phyloP scores from a whole-genome alignment of 1,139 yeast genomes.

The Yamadazyma conglobata region DNA sequence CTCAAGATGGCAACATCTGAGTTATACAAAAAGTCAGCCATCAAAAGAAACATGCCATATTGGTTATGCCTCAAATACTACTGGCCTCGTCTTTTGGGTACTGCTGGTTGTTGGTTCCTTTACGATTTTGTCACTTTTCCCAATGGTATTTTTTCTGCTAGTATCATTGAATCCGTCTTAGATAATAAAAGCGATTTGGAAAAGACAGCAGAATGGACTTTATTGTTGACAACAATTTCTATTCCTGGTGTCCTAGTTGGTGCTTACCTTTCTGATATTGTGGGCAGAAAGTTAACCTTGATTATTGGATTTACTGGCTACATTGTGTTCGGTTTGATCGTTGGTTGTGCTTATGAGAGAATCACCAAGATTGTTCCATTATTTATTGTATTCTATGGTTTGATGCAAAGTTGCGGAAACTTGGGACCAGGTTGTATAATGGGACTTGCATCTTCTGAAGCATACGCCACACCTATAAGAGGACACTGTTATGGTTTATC shows the following conservation, averaged over 20 bases:
- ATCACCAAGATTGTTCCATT: conserved; percentile 38
- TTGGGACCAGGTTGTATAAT: conserved; percentile 76
- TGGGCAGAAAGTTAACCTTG: conserved; percentile 46
- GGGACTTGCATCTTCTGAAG: conserved; percentile 67
- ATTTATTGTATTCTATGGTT: conserved; percentile 46
- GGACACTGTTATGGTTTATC: conserved; percentile 57
- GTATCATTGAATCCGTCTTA: conserved; percentile 40
- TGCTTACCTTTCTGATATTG: conserved; percentile 36
- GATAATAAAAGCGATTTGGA: conserved; percentile 26
- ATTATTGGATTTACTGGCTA: conserved; percentile 46
- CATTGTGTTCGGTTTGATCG: conserved; percentile 46
- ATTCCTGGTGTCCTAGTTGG: conserved; percentile 48
- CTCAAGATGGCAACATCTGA: conserved; percentile 66
- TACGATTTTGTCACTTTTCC: conserved; percentile 54
- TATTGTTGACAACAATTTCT: conserved; percentile 40
- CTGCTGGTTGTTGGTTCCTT: conserved; percentile 48
- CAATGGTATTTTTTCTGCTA: conserved; percentile 47
- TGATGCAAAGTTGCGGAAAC: conserved; percentile 54
- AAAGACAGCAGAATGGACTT: conserved; percentile 47
- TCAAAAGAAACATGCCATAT: conserved; percentile 38
- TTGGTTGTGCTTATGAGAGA: conserved; percentile 44
- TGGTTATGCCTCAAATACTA: conserved; percentile 43
- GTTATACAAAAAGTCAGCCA: conserved; percentile 45
- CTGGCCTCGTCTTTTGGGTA: conserved; percentile 45
- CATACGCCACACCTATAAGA: conserved; percentile 71